Evolutionary conservation across 148 eudicot species (phyloP).

Genomic region (Rhododendron molle): DNA sequence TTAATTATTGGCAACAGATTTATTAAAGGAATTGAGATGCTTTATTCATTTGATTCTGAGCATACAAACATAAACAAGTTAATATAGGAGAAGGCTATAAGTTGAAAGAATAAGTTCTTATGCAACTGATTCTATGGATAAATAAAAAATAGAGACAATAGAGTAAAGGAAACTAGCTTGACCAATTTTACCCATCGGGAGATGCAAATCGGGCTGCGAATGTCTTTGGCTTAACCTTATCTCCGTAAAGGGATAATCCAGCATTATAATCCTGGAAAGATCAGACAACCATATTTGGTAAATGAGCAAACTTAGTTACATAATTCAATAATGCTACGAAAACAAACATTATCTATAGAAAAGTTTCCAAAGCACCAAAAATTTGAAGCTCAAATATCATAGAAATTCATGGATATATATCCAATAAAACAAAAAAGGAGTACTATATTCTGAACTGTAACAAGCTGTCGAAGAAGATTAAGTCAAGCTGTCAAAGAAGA

Average conservation of each 20-base stretch:
- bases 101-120: background rate
- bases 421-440: background rate
- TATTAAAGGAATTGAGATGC: background rate
- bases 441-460: background rate
- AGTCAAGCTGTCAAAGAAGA: no score
- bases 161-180: background rate
- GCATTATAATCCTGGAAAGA: constrained; percentile 69
- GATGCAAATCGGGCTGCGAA: constrained; percentile 92
- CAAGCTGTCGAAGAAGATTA: background rate
- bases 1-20: no score
- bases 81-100: background rate
- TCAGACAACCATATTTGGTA: background rate
- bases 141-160: background rate
- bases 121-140: background rate
- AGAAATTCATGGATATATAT: background rate
- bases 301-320: background rate
- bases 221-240: constrained; percentile 85
- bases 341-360: background rate
- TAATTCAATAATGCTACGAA: background rate
- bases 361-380: background rate
- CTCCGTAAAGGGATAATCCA: constrained; percentile 89
- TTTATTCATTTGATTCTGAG: background rate
- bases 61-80: background rate
- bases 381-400: constrained; percentile 3
- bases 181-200: constrained; percentile 71